Evolutionary conservation across 306 rosid species (phyloP), one percentile per base, ranked within the genome.

Genomic region (Castanea mollissima): DNA sequence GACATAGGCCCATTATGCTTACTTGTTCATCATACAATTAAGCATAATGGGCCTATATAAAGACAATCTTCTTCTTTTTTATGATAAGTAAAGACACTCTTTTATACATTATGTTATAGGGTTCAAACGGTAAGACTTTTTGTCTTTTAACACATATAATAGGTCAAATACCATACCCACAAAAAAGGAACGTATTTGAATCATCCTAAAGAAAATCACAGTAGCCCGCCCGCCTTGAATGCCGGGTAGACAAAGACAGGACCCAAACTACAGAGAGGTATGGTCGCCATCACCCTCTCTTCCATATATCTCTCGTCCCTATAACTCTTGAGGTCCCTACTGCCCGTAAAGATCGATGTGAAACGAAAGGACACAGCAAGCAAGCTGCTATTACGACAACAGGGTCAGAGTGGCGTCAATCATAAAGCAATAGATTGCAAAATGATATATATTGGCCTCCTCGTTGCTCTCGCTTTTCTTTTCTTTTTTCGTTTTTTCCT

Each of bases 181-280:
- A 11, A 41, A 12, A 49, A 49, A 10, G 54, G 54, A 3, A 49
- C 16, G 0, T 2, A 41, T 12, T 49, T 49, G 54, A 49, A 49
- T 49, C 46, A 8, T 49, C 16, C 0, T 1, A 8, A 11, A 23
- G 46, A n/a, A 9, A 32, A 4, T 21, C 5, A 46, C 29, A 77
- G 84, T 79, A 88, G 87, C 86, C 90, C 87, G 88, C 86, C 90
- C 87, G 87, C 87, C 80, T 81, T 86, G 90, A 84, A 87, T 87
- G 93, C 76, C 82, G 93, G 92, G 97, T 82, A 88, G 90, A 80
- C 83, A 82, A 72, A 55, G 97, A 88, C 83, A 70, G 75, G 82
- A 85, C 86, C 11, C 3, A 41, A 41, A 41, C 68, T 59, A 62
- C 56, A 79, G 44, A 25, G 78, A 55, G 56, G 81, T 76, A 83